Percentiles rank a stretch among this genome's conserved stretches.
Conservation (phyloP, 106 monocot genomes). For the Narthecium ossifragum region DNA sequence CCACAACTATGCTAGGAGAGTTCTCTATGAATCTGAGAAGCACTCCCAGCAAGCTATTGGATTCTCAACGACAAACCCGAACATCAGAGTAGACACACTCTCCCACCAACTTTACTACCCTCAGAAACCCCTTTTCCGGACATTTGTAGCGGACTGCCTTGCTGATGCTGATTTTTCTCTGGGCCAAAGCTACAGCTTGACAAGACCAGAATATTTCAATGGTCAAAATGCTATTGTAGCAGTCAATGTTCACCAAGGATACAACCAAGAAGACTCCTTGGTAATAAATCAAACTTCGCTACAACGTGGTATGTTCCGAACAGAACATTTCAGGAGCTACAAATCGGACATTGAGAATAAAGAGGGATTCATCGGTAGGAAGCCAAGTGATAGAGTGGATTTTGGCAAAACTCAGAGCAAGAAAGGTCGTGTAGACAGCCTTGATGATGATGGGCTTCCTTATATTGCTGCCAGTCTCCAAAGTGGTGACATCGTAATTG, state of each 20-base stretch:
- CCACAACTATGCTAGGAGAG: constrained; percentile 87
- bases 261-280: constrained; percentile 96
- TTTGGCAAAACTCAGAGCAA: constrained; percentile 87
- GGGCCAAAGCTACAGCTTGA: constrained; percentile 24
- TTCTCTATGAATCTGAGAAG: constrained; percentile 84
- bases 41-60: constrained; percentile 97
- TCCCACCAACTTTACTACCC: constrained; percentile 91
- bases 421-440: constrained; percentile 71
- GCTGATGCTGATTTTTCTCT: constrained; percentile 30
- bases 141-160: constrained; percentile 62
- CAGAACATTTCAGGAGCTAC: constrained; percentile 86
- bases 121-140: constrained; percentile 83
- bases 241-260: constrained; percentile 95
- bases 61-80: constrained; percentile 73
- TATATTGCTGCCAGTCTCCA: constrained; percentile 71
- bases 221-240: constrained; percentile 98
- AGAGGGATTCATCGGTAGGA: constrained; percentile 32
- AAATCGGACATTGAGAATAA: constrained; percentile 89
- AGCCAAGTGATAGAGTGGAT: constrained; percentile 58
- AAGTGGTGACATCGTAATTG: constrained; percentile 81
- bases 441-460: constrained; percentile 95
- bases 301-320: constrained; percentile 88
- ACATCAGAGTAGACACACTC: constrained; percentile 67
- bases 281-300: constrained; percentile 83
- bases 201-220: constrained; percentile 80